Base-by-base conservation (phyloP, 208 protist species). In the Trypanosoma melophagium region DNA sequence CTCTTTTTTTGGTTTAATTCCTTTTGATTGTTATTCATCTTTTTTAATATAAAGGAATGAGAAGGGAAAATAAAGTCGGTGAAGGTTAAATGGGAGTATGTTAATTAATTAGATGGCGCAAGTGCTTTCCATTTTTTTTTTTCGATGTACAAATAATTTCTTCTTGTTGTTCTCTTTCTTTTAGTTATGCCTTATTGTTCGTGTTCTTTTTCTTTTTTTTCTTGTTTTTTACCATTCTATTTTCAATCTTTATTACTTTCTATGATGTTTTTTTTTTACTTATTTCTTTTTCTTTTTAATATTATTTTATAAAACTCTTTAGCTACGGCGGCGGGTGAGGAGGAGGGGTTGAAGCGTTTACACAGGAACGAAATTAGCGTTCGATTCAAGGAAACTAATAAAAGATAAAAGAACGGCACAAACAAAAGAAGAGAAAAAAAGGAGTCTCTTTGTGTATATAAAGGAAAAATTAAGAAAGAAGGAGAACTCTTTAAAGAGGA, bases 41-140 rank as follows among this genome's bases (percentile, higher is more conserved):
- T 44, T 44, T 14, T 44, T 44, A 44, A 14, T 44, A 12, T 44
- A 14, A 12, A 44, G 40, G 12, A 44, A 44, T 44, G 40, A 44
- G 7, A 14, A 44, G 8, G 40, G 8, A 44, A 14, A 44, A 7
- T 14, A 44, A 44, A 12, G 40, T 14, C 8, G 40, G 12, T 7
- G 40, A 44, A 44, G 40, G 40, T 44, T 44, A 44, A 44, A 44
- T 44, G 7, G 40, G 12, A 44, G 12, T 14, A 44, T 14, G 12
- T 7, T 14, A 44, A 12, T 44, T 14, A 44, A 44, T 44, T 14
- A 44, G 12, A n/a, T n/a, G n/a, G n/a, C n/a, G n/a, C n/a, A n/a
- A n/a, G n/a, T n/a, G n/a, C n/a, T n/a, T 58, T 24, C 16, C 71
- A n/a, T 14, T 64, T 38, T 52, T 68, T 35, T 61, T 69, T 52